Percentiles rank a stretch among this genome's conserved stretches.
Evolutionary conservation across 768 basidiomycete genomes (phyloP).

Genomic region (Tephrocybe sp.): DNA sequence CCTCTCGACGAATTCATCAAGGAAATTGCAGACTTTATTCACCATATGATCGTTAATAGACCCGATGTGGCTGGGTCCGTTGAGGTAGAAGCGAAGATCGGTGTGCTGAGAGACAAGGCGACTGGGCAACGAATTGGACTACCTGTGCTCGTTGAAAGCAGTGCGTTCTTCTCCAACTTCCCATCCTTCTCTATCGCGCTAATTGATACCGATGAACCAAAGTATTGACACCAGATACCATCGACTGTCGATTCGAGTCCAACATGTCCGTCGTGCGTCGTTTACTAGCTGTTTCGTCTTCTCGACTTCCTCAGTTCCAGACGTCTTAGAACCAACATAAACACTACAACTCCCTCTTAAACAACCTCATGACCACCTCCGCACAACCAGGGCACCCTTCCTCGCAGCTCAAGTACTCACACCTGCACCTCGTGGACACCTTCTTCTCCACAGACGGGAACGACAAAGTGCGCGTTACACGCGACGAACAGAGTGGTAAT

Average conservation of each 20-base stretch:
- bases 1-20: constrained; percentile 92
- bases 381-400: constrained; percentile 48
- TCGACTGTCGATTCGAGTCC: constrained; percentile 79
- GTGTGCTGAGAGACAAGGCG: constrained; percentile 59
- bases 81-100: constrained; percentile 92
- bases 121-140: constrained; percentile 58
- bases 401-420: constrained; percentile 68
- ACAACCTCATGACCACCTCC: constrained; percentile 65
- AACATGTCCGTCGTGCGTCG: constrained; percentile 84
- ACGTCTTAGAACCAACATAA: constrained; percentile 72
- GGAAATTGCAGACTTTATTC: constrained; percentile 87
- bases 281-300: constrained; percentile 13
- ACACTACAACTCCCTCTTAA: constrained; percentile 85
- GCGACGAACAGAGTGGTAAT: constrained; percentile 66
- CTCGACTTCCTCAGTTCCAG: constrained; percentile 8
- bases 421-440: constrained; percentile 75
- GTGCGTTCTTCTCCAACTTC: constrained; percentile 43
- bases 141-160: constrained; percentile 81
- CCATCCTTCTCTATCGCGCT: constrained; percentile 3
- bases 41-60: constrained; percentile 61
- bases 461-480: constrained; percentile 78
- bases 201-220: background rate
- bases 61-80: constrained; percentile 56
- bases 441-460: constrained; percentile 57
- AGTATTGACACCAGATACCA: constrained; percentile 67